Evolutionary conservation across 768 basidiomycete species (phyloP).

Genomic region (Lentinula aciculospora): DNA sequence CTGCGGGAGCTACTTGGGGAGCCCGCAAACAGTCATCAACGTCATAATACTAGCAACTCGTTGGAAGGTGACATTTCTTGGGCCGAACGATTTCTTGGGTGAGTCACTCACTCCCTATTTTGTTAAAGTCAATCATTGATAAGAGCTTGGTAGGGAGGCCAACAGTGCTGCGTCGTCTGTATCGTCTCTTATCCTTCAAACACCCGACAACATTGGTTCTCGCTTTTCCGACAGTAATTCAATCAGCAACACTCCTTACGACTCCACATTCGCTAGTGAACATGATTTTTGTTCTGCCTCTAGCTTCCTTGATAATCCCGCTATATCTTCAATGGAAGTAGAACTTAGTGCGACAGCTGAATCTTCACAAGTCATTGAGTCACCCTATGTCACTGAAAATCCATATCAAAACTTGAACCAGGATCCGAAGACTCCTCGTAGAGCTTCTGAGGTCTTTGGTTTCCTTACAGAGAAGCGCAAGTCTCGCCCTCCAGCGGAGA

Average conservation of each 20-base stretch:
- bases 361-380: conserved; percentile 22
- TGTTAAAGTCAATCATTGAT: background rate
- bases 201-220: conserved; percentile 42
- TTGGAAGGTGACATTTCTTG: conserved; percentile 76
- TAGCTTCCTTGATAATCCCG: conserved; percentile 34
- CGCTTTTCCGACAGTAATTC: conserved; percentile 29
- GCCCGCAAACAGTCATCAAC: conserved; percentile 23
- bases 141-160: conserved; percentile 31
- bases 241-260: conserved; percentile 21
- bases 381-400: conserved; percentile 15
- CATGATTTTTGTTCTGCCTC: conserved; percentile 38
- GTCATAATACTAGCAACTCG: conserved; percentile 24
- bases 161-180: conserved; percentile 35
- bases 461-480: conserved; percentile 54
- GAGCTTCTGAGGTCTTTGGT: conserved; percentile 71
- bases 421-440: conserved; percentile 49
- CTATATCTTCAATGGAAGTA: conserved; percentile 72
- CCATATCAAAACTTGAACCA: background rate
- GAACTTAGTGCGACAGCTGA: conserved; percentile 55
- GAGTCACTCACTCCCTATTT: conserved; percentile 14
- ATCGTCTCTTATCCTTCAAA: conserved; percentile 45
- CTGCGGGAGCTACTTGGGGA: conserved; percentile 67
- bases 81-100: conserved; percentile 76
- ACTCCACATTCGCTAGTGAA: conserved; percentile 39
- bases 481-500: conserved; percentile 22